phyloP scores from a whole-genome alignment of 192 early-diverging fungal genomes.

The Chytriomyces hyalinus region DNA sequence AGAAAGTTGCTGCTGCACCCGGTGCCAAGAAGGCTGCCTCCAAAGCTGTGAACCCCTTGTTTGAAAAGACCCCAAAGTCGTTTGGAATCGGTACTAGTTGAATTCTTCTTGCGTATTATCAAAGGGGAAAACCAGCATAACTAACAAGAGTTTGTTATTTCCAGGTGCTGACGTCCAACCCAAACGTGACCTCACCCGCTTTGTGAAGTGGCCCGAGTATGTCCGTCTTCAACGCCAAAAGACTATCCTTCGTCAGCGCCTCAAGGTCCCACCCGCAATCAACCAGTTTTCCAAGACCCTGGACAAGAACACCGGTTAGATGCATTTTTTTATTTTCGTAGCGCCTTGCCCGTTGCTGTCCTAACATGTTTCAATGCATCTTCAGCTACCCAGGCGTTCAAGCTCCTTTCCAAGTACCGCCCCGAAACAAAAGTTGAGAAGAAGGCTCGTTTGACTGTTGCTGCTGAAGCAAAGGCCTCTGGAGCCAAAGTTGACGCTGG shows the following conservation, averaged over 20 bases:
- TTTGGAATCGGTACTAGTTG: constrained; percentile 84
- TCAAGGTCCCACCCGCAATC: constrained; percentile 99
- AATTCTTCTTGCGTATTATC: constrained; percentile 5
- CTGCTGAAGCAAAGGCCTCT: constrained; percentile 88
- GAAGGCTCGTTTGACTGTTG: constrained; percentile 85
- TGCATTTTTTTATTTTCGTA: no score
- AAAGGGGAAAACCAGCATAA: constrained; percentile 5
- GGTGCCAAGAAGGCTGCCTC: constrained; percentile 70
- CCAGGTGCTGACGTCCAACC: constrained; percentile 93
- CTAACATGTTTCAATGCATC: no score
- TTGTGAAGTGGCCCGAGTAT: constrained; percentile 98
- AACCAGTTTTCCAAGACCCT: constrained; percentile 99
- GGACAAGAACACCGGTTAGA: constrained; percentile 87
- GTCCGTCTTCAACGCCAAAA: constrained; percentile 91
- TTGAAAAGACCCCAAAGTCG: constrained; percentile 92
- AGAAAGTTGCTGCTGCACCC: constrained; percentile 91
- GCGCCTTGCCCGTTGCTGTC: no score
- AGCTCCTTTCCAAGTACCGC: constrained; percentile 98
- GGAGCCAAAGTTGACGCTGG: constrained; percentile 79
- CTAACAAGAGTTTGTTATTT: no score
- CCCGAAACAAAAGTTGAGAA: constrained; percentile 97
- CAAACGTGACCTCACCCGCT: constrained; percentile 91
- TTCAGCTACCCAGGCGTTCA: constrained; percentile 92
- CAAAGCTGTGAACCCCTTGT: constrained; percentile 80
- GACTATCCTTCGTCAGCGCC: constrained; percentile 94